Conservation (phyloP, 495 filamentous ascomycete genomes). For the Penicillium taxi region DNA sequence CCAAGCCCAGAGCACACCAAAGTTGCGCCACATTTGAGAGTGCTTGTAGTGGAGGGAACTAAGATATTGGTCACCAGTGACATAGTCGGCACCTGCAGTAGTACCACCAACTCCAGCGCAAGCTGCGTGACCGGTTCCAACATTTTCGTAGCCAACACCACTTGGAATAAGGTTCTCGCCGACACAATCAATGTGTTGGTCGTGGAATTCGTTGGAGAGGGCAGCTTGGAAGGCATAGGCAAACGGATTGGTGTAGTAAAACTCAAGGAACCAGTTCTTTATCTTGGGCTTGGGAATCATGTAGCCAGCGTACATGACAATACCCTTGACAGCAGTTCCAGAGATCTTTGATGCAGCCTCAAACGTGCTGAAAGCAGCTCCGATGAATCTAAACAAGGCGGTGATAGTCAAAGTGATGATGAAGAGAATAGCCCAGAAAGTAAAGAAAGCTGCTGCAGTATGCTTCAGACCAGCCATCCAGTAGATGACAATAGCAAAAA, state of each 20-base stretch:
- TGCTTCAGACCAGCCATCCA: conserved; percentile 54
- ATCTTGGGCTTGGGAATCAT: conserved; percentile 60
- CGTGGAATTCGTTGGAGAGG: conserved; percentile 58
- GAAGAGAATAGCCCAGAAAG: conserved; percentile 40
- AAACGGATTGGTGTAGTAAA: conserved; percentile 63
- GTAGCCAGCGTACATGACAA: conserved; percentile 50
- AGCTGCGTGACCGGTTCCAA: conserved; percentile 25
- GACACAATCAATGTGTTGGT: conserved; percentile 40
- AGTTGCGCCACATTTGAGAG: conserved; percentile 39
- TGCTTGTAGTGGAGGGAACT: conserved; percentile 38
- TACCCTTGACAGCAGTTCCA: conserved; percentile 27
- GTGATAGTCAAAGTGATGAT: conserved; percentile 36
- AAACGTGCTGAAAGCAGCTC: conserved; percentile 39
- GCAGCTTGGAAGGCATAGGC: conserved; percentile 64
- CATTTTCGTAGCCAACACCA: conserved; percentile 23
- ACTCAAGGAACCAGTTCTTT: conserved; percentile 70
- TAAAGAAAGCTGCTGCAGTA: conserved; percentile 46
- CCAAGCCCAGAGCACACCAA: conserved; percentile 35
- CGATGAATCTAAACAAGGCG: conserved; percentile 42
- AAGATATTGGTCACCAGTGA: conserved; percentile 44
- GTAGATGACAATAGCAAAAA: conserved; percentile 65
- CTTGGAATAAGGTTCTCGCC: conserved; percentile 36
- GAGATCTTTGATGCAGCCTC: conserved; percentile 47
- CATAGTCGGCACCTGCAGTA: conserved; percentile 30
- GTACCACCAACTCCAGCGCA: conserved; percentile 48